Evolutionary conservation across 1,284 basidiomycete species (phyloP).

Genomic region (Trametes versicolor): DNA sequence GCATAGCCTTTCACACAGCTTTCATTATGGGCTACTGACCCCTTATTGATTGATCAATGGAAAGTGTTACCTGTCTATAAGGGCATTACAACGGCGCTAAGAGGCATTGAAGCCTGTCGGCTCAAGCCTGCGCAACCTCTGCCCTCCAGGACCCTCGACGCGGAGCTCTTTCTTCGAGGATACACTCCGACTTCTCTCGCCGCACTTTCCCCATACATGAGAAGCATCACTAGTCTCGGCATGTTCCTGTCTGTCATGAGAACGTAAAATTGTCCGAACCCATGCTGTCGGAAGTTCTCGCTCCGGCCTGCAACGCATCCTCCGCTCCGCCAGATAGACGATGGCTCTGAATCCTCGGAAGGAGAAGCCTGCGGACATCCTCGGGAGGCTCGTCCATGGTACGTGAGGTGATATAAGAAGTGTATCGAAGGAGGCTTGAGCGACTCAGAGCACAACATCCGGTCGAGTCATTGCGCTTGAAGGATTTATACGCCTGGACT

Average conservation of each 20-base stretch:
- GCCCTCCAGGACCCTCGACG: background rate
- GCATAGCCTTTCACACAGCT: slow-evolving; percentile 23
- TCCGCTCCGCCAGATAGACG: background rate
- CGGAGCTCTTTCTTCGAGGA: background rate
- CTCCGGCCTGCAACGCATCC: slow-evolving; percentile 18
- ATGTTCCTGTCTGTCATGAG: slow-evolving; percentile 2
- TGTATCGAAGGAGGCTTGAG: background rate
- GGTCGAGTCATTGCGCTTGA: slow-evolving; percentile 33
- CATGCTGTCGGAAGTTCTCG: slow-evolving; percentile 23
- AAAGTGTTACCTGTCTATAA: too few species aligned
- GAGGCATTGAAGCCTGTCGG: background rate
- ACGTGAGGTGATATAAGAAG: slow-evolving; percentile 12
- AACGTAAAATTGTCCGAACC: slow-evolving; percentile 9
- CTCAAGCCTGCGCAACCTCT: background rate
- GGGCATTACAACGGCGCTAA: background rate
- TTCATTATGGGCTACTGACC: slow-evolving; percentile 8
- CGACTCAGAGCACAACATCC: background rate
- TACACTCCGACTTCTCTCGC: slow-evolving; percentile 1
- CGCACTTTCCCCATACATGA: background rate
- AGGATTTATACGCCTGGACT: slow-evolving; percentile 20
- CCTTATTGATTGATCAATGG: background rate
- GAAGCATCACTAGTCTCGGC: slow-evolving; percentile 3
- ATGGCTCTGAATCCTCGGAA: slow-evolving; percentile 14
- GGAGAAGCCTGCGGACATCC: slow-evolving; percentile 8
- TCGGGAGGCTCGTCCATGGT: slow-evolving; percentile 19